Evolutionary conservation across 192 early-diverging fungal genomes (phyloP).

Genomic region (Obelidium mucronatum): DNA sequence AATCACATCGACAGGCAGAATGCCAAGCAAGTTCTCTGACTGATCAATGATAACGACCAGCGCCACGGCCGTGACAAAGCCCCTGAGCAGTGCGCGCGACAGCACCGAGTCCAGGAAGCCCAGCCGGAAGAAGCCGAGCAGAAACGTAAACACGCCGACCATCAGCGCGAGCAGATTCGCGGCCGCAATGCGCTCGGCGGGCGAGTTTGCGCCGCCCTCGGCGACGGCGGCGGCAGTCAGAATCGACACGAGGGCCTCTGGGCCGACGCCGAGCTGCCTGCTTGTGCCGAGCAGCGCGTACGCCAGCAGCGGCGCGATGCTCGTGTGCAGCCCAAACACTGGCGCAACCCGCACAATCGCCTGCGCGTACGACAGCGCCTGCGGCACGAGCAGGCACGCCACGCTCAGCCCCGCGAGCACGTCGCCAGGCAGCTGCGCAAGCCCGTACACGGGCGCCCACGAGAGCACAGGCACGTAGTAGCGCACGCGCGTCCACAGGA

Average conservation of each 20-base stretch:
- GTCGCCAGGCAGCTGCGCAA: slow-evolving; percentile 72
- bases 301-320: slow-evolving; percentile 80
- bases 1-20: slow-evolving; percentile 8
- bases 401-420: slow-evolving; percentile 87
- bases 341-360: slow-evolving; percentile 84
- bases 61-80: slow-evolving; percentile 95
- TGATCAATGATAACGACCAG: slow-evolving; percentile 93
- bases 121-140: slow-evolving; percentile 93
- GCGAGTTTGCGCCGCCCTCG: slow-evolving; percentile 32
- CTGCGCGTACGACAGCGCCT: slow-evolving; percentile 86
- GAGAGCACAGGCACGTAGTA: slow-evolving; percentile 95
- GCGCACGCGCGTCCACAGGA: slow-evolving; percentile 66
- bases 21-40: slow-evolving; percentile 76
- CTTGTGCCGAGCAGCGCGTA: slow-evolving; percentile 90
- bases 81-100: slow-evolving; percentile 89
- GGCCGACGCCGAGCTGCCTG: slow-evolving; percentile 86
- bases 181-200: slow-evolving; percentile 51
- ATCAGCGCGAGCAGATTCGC: slow-evolving; percentile 79
- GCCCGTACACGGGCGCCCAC: slow-evolving; percentile 88
- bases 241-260: slow-evolving; percentile 75
- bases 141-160: slow-evolving; percentile 93
- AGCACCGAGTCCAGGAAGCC: slow-evolving; percentile 98
- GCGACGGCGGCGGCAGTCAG: slow-evolving; percentile 73
- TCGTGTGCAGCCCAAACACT: slow-evolving; percentile 91
- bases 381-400: slow-evolving; percentile 58